phyloP scores from a whole-genome alignment of 2,329 filamentous ascomycete species.

The Venturia carpophila region DNA sequence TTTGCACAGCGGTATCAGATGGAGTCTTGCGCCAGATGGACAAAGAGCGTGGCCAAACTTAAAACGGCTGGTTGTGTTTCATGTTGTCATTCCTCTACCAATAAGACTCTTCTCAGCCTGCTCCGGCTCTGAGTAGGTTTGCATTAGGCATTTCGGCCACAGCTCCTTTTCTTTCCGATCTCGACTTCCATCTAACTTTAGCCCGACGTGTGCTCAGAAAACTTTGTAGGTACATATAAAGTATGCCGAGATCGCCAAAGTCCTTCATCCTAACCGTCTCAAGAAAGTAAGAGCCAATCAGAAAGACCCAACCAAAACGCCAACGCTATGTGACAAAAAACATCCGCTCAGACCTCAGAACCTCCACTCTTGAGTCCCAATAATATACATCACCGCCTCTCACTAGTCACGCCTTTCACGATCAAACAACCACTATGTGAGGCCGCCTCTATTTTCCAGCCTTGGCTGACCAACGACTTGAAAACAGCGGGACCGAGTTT shows the following conservation, averaged over 20 bases:
- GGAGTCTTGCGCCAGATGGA: too few relatives aligned
- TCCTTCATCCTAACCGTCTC: background rate
- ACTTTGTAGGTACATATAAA: too few relatives aligned
- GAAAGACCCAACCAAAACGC: background rate
- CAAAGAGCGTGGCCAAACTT: too few relatives aligned
- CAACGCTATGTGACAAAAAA: background rate
- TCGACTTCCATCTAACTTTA: too few relatives aligned
- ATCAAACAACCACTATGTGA: conserved; percentile 55
- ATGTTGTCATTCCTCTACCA: too few relatives aligned
- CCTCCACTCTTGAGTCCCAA: background rate
- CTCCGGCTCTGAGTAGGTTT: too few relatives aligned
- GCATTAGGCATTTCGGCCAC: too few relatives aligned
- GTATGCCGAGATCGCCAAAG: background rate
- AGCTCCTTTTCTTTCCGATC: too few relatives aligned
- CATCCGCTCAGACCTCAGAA: background rate
- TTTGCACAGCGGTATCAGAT: too few relatives aligned
- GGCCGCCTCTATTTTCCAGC: conserved; percentile 72
- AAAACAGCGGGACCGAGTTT: conserved; percentile 73
- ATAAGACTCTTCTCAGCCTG: too few relatives aligned
- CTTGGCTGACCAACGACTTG: conserved; percentile 64
- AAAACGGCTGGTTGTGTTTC: too few relatives aligned
- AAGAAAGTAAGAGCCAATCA: background rate
- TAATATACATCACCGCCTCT: conserved; percentile 10
- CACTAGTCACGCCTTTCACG: conserved; percentile 52
- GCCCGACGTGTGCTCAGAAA: too few relatives aligned